Evolutionary conservation across 169 alveolate species (phyloP).

Genomic region (Condylostoma magnum): DNA sequence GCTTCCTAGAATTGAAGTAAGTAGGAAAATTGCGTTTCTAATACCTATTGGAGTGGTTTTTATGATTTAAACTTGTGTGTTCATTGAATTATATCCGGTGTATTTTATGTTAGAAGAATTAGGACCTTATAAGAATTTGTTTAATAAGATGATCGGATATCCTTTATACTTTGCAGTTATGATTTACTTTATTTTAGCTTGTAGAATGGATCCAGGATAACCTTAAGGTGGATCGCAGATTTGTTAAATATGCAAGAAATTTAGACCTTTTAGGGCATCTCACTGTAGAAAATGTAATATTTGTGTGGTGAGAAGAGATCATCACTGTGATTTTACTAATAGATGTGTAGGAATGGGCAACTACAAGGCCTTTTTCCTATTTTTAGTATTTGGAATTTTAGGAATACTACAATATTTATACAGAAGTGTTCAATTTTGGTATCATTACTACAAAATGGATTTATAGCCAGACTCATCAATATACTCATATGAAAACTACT

Average conservation of each 20-base stretch:
- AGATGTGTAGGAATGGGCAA: slow-evolving; percentile 54
- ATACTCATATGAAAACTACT: too few relatives aligned
- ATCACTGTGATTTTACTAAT: slow-evolving; percentile 52
- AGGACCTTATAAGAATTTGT: background rate
- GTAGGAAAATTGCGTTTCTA: too few relatives aligned
- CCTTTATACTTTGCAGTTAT: slow-evolving; percentile 10
- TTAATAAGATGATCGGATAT: slow-evolving; percentile 16
- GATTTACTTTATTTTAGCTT: slow-evolving; percentile 5
- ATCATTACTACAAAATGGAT: too few relatives aligned
- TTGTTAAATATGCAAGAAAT: background rate
- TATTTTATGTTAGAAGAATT: background rate
- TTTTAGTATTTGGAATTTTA: slow-evolving; percentile 21
- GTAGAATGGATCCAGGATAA: slow-evolving; percentile 18
- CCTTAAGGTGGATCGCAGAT: background rate
- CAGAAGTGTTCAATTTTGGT: background rate
- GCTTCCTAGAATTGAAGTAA: too few relatives aligned
- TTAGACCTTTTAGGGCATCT: slow-evolving; percentile 44
- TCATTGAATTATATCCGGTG: slow-evolving; percentile 2
- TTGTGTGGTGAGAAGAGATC: slow-evolving; percentile 52
- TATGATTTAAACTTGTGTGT: background rate
- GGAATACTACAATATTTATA: slow-evolving; percentile 1
- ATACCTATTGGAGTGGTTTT: too few relatives aligned
- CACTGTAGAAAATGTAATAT: slow-evolving; percentile 46
- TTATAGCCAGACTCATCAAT: too few relatives aligned
- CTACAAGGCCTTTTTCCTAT: slow-evolving; percentile 31